phyloP scores from a whole-genome alignment of 75 land plant genomes.

The Selaginella moellendorffii region DNA sequence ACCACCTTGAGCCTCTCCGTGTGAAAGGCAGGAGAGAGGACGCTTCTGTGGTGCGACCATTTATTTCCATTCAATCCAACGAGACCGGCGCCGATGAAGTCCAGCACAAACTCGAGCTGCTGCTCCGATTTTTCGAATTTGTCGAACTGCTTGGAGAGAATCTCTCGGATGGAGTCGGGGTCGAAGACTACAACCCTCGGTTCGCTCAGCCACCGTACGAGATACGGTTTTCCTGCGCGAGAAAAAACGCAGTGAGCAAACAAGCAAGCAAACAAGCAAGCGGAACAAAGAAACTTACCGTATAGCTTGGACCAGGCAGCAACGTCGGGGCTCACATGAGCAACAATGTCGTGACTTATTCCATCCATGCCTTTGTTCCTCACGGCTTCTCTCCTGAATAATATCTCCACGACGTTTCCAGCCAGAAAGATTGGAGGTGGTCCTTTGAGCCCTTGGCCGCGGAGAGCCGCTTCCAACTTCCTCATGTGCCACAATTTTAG shows the following conservation, averaged over 20 bases:
- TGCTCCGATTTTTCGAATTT: background rate
- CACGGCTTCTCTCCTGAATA: background rate
- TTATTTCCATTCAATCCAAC: background rate
- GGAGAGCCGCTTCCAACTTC: no score
- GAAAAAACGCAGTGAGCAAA: no score
- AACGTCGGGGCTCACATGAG: background rate
- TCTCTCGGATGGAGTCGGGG: background rate
- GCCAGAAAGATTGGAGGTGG: background rate
- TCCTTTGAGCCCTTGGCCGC: background rate
- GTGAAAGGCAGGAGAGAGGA: constrained; percentile 3
- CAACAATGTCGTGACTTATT: background rate
- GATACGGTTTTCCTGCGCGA: background rate
- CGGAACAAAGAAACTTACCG: no score
- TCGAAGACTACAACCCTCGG: background rate
- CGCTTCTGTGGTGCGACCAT: background rate
- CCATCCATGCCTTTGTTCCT: background rate
- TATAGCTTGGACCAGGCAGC: background rate
- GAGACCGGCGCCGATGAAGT: background rate
- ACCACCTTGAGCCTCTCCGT: constrained; percentile 5
- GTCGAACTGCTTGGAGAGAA: background rate
- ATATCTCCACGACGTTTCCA: background rate
- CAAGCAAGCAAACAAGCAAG: no score
- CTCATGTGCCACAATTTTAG: no score
- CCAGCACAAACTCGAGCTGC: background rate
- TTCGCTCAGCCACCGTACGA: background rate